Evolutionary conservation across 805 yeast species (phyloP).

Genomic region (Lachancea sp.): DNA sequence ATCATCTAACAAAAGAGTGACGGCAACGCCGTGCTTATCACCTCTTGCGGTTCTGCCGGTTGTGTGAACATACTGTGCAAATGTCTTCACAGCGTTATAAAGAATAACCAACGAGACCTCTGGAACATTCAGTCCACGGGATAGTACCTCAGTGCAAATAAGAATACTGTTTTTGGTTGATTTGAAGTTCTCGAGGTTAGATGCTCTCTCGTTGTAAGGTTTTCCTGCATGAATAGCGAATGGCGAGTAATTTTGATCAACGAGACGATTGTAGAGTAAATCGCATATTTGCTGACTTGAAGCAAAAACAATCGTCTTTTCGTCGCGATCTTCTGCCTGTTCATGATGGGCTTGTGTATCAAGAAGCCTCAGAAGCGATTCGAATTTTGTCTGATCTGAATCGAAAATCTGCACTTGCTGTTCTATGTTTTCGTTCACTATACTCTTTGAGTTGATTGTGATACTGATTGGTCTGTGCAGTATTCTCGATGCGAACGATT

Average conservation of each 20-base stretch:
- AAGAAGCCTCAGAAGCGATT: slow-evolving; percentile 47
- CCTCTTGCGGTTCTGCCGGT: slow-evolving; percentile 97
- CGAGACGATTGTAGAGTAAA: slow-evolving; percentile 44
- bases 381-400: slow-evolving; percentile 50
- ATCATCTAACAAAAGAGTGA: slow-evolving; percentile 58
- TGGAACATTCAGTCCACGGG: slow-evolving; percentile 92
- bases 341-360: slow-evolving; percentile 32
- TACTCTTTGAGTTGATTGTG: slow-evolving; percentile 69
- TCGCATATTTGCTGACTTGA: slow-evolving; percentile 90
- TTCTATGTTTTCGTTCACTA: slow-evolving; percentile 72
- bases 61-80: slow-evolving; percentile 94
- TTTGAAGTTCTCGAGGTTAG: slow-evolving; percentile 65
- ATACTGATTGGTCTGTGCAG: slow-evolving; percentile 65
- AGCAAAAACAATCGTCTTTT: slow-evolving; percentile 72
- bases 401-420: slow-evolving; percentile 63
- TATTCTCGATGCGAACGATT: slow-evolving; percentile 60
- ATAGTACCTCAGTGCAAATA: slow-evolving; percentile 90
- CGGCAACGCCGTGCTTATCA: slow-evolving; percentile 65
- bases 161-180: slow-evolving; percentile 54
- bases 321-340: slow-evolving; percentile 28
- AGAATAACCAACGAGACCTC: slow-evolving; percentile 74
- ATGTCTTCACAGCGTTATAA: slow-evolving; percentile 74
- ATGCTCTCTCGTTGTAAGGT: slow-evolving; percentile 74
- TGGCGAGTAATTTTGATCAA: slow-evolving; percentile 47
- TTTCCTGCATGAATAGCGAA: slow-evolving; percentile 87